Conservation (phyloP, 306 rosid genomes). For the Macrotyloma uniflorum region DNA sequence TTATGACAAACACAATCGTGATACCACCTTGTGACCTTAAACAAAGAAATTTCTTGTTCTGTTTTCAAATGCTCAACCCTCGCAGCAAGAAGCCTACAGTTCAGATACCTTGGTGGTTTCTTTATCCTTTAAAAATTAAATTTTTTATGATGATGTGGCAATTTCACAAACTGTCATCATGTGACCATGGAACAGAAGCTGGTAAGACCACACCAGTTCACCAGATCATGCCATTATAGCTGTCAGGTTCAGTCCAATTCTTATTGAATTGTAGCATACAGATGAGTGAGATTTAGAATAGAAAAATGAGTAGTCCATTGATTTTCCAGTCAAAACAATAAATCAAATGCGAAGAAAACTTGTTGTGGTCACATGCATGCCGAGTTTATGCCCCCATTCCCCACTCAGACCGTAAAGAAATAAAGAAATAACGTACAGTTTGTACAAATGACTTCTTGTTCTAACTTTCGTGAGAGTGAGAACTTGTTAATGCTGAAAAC, state of each 20-base stretch:
- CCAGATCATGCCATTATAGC: neutral
- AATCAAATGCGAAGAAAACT: neutral
- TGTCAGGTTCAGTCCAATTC: neutral
- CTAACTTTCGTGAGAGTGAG: neutral
- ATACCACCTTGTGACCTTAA: no score
- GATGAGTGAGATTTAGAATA: neutral
- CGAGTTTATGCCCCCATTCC: neutral
- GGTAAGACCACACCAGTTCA: neutral
- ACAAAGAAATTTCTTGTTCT: no score
- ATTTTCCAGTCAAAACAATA: neutral
- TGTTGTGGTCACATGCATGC: neutral
- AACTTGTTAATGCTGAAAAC: neutral
- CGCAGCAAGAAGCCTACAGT: neutral
- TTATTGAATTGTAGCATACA: neutral
- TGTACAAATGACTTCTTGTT: neutral
- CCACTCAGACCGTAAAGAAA: neutral
- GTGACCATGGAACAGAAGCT: neutral
- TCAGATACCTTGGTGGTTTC: neutral
- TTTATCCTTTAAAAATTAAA: neutral
- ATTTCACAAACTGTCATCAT: neutral
- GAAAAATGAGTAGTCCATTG: neutral
- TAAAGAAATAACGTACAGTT: no score
- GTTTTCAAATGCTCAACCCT: neutral
- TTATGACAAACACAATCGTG: no score
- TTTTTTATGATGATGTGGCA: neutral